Conservation (phyloP, 2,329 filamentous ascomycete genomes). For the Verticillium zaregamsianum region DNA sequence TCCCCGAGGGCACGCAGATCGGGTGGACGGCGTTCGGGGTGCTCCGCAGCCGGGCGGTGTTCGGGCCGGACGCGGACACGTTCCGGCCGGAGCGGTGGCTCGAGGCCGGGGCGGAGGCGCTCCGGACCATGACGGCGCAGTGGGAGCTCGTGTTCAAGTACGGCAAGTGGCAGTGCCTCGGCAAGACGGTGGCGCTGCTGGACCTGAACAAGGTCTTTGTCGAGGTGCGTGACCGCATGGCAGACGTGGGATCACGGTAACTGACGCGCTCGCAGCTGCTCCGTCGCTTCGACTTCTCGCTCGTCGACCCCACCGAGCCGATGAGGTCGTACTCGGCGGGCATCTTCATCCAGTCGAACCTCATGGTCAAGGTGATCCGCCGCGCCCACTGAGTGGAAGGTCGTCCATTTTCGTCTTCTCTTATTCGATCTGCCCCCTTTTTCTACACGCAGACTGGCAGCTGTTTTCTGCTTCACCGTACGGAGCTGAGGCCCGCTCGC, state of each 20-base stretch:
- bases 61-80: slow-evolving; percentile 33
- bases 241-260: too few relatives aligned
- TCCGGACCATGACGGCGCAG: slow-evolving; percentile 29
- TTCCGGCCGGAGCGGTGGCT: slow-evolving; percentile 49
- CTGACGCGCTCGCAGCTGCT: slow-evolving; percentile 20
- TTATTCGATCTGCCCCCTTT: neutral
- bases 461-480: neutral
- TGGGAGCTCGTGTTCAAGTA: slow-evolving; percentile 39
- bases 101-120: slow-evolving; percentile 25
- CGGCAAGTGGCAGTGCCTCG: slow-evolving; percentile 40
- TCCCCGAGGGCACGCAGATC: slow-evolving; percentile 42
- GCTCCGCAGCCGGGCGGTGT: slow-evolving; percentile 29
- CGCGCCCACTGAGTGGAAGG: neutral
- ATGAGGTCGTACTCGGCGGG: slow-evolving; percentile 26
- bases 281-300: slow-evolving; percentile 25
- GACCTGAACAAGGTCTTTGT: slow-evolving; percentile 40
- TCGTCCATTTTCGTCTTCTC: neutral
- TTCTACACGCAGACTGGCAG: neutral
- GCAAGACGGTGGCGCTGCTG: slow-evolving; percentile 38
- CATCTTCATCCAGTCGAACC: slow-evolving; percentile 27
- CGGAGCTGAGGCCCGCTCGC: neutral
- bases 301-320: slow-evolving; percentile 24
- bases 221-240: slow-evolving; percentile 27
- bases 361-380: slow-evolving; percentile 21
- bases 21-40: slow-evolving; percentile 37